Conservation (phyloP, 257 asterid genomes). For the Verbascum thapsus region DNA sequence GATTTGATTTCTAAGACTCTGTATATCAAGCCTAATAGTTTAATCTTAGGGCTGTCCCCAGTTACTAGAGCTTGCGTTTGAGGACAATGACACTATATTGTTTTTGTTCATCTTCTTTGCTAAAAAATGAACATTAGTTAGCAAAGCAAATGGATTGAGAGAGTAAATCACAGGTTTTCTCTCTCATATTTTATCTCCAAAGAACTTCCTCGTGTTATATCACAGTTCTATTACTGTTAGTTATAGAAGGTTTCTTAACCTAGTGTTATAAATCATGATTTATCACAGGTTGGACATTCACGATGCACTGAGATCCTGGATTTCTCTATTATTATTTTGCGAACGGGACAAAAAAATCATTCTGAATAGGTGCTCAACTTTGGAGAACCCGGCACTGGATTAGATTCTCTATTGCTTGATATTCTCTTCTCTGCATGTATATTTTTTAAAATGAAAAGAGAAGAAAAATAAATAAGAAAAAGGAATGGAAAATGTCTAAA, state of each 20-base stretch:
- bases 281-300: conserved; percentile 19
- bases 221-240: conserved; percentile 10
- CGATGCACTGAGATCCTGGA: conserved; percentile 23
- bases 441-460: too few relatives aligned
- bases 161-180: conserved; percentile 38
- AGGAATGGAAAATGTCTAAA: too few relatives aligned
- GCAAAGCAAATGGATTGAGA: conserved; percentile 49
- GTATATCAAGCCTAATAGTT: conserved; percentile 39
- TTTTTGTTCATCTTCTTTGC: conserved; percentile 41
- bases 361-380: too few relatives aligned
- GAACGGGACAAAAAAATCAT: too few relatives aligned
- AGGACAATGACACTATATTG: conserved; percentile 35
- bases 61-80: conserved; percentile 41
- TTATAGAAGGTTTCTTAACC: conserved; percentile 3
- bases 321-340: too few relatives aligned
- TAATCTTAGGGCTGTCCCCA: conserved; percentile 42
- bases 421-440: too few relatives aligned
- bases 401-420: too few relatives aligned
- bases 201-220: conserved; percentile 18
- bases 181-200: background rate
- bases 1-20: conserved; percentile 44
- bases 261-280: conserved; percentile 23
- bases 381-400: too few relatives aligned
- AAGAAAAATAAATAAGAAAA: too few relatives aligned
- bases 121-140: conserved; percentile 43